Evolutionary conservation across 768 basidiomycete genomes (phyloP).

Genomic region (Cyathus striatus): DNA sequence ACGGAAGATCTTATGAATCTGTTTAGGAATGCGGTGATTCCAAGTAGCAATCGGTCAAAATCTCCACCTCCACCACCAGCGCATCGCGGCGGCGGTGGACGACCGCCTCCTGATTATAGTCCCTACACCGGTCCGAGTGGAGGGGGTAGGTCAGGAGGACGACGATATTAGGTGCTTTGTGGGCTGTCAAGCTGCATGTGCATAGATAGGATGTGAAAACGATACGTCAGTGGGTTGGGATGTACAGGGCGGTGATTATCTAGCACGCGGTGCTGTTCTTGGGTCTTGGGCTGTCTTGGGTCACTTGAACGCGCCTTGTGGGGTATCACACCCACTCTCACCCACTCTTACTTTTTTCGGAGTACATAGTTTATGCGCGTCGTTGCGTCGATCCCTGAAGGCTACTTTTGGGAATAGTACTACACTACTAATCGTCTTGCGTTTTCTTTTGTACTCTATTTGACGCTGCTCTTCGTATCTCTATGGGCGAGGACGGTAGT

Average conservation of each 20-base stretch:
- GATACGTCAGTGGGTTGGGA: not conserved
- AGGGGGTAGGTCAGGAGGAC: constrained; percentile 15
- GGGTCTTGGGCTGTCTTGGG: not conserved
- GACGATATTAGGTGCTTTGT: constrained; percentile 10
- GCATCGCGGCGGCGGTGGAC: constrained; percentile 45
- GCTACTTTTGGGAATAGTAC: too few relatives aligned
- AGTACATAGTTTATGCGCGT: not conserved
- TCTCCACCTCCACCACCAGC: constrained; percentile 58
- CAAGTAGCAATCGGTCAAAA: constrained; percentile 49
- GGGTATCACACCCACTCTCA: too few relatives aligned
- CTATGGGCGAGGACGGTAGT: too few relatives aligned
- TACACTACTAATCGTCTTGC: too few relatives aligned
- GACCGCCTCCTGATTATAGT: constrained; percentile 83
- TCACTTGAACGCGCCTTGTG: too few relatives aligned
- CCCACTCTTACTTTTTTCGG: not conserved
- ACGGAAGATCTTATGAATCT: constrained; percentile 87
- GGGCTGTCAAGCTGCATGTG: not conserved
- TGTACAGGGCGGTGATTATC: not conserved
- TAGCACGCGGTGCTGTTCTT: not conserved
- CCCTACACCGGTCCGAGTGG: constrained; percentile 73
- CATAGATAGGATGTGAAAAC: not conserved
- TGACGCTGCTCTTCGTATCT: too few relatives aligned
- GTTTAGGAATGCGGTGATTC: constrained; percentile 78
- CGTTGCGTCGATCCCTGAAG: too few relatives aligned
- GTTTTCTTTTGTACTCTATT: too few relatives aligned